Evolutionary conservation across 2,329 filamentous ascomycete species (phyloP), one percentile per base, ranked within the genome.

Genomic region (Leptographium radiaticola): DNA sequence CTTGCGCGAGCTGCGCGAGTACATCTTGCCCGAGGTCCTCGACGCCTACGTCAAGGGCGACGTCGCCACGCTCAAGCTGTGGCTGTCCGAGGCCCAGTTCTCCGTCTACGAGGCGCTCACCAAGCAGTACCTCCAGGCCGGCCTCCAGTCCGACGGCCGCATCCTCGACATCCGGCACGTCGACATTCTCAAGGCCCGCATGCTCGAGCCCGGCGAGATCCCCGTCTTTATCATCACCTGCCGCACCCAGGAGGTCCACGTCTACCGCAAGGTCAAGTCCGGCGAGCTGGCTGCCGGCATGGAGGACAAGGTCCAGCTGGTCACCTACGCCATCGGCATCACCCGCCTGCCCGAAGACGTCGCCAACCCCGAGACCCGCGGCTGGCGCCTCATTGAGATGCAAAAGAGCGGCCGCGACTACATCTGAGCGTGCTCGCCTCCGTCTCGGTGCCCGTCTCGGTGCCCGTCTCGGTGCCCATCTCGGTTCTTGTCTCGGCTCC

Each of bases 21-120:
- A 97, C 70, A 97, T 98, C 53, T 78, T 98, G 1, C 93, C 93
- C 9, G 93, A 98, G 71, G 93, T 97, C 2, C 79, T 98, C 18
- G 93, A 98, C 66, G 93, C 93, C 30, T 98, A 98, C 63, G 93
- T 98, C 63, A 97, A 95, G 75, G 93, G 90, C 47, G 93, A 98
- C 62, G 78, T 85, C 12, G 87, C 91, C 67, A 91, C 87, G 0
- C 75, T 98, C 53, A 95, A 93, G 71, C 77, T 94, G 39, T 98
- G 93, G 93, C 81, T 98, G 13, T 95, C 89, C 0, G 93, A 93
- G 38, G 91, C 93, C 1, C 93, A 98, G 67, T 98, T 87, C 73
- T 89, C 88, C 2, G 93, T 98, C 49, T 98, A 98, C 67, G 87
- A 91, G 63, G 93, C 93, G n/a, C 75, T 98, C 54, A 90, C 91